Conservation (phyloP, 2,329 filamentous ascomycete genomes). For the Alternaria metachromatica region DNA sequence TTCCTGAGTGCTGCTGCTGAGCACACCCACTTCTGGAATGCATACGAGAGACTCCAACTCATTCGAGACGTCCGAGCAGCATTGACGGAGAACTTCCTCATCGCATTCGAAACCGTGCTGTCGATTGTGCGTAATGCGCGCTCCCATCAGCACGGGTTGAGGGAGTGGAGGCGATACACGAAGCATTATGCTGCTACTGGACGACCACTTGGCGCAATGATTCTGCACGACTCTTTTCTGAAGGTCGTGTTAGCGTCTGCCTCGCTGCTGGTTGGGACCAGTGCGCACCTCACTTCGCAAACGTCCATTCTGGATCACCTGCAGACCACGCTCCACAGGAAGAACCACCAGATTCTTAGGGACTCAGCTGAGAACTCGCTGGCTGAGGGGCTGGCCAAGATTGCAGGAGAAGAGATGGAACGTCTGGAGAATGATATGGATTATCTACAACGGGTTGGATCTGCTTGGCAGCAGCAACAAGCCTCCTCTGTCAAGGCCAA, state of each 20-base stretch:
- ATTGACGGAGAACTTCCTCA: constrained; percentile 82
- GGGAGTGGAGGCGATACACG: constrained; percentile 87
- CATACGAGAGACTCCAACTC: constrained; percentile 74
- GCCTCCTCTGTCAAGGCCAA: constrained; percentile 86
- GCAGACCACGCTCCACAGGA: constrained; percentile 25
- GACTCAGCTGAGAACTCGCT: constrained; percentile 41
- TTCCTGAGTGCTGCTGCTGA: constrained; percentile 84
- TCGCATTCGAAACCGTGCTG: constrained; percentile 86
- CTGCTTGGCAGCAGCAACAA: constrained; percentile 83
- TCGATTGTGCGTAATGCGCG: constrained; percentile 86
- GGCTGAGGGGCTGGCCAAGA: constrained; percentile 67
- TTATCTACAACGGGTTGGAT: constrained; percentile 80
- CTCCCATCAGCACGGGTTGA: constrained; percentile 68
- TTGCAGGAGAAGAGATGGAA: constrained; percentile 83
- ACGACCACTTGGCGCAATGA: constrained; percentile 86
- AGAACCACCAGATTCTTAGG: constrained; percentile 20
- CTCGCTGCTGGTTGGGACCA: constrained; percentile 71
- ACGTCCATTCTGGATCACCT: constrained; percentile 76
- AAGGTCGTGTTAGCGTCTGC: constrained; percentile 80
- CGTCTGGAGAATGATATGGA: constrained; percentile 88
- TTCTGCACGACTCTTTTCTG: constrained; percentile 88
- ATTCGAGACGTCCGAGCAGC: constrained; percentile 75
- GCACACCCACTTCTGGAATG: constrained; percentile 80
- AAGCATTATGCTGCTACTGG: constrained; percentile 82
- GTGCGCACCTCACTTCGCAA: constrained; percentile 62